Percentiles rank a stretch among this genome's conserved stretches.
Evolutionary conservation across 352 stramenopile species (phyloP).

Genomic region (Pythium diclinum): DNA sequence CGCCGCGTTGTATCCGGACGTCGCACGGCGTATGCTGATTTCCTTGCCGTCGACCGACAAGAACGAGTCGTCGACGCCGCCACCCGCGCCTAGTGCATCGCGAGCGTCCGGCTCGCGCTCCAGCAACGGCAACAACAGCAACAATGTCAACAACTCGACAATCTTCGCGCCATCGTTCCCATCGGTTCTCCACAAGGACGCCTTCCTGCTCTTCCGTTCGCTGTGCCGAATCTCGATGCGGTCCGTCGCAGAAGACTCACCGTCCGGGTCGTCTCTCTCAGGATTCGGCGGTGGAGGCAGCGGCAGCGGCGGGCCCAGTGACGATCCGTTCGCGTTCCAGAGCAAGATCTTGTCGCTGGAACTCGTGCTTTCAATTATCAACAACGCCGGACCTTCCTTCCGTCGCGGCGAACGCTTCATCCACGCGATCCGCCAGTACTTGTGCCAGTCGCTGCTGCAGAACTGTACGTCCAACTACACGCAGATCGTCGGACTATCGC

Average conservation of each 20-base stretch:
- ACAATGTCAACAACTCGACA: slow-evolving; percentile 27
- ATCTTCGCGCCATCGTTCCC: slow-evolving; percentile 82
- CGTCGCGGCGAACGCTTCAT: slow-evolving; percentile 95
- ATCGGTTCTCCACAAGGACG: slow-evolving; percentile 97
- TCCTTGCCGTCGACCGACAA: background rate
- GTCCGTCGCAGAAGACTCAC: slow-evolving; percentile 90
- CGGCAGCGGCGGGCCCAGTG: slow-evolving; percentile 33
- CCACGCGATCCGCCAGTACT: slow-evolving; percentile 95
- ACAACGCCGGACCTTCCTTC: slow-evolving; percentile 95
- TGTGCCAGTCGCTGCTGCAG: slow-evolving; percentile 97
- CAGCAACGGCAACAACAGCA: slow-evolving; percentile 8
- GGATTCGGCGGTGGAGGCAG: slow-evolving; percentile 23
- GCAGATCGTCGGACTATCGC: slow-evolving; percentile 94
- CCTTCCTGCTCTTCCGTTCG: slow-evolving; percentile 97
- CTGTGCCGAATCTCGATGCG: slow-evolving; percentile 93
- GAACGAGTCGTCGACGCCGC: background rate
- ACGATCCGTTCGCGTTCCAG: slow-evolving; percentile 93
- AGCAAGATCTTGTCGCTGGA: slow-evolving; percentile 98
- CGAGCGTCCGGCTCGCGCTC: background rate
- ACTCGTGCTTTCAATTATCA: slow-evolving; percentile 96
- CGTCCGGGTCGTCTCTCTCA: slow-evolving; percentile 32
- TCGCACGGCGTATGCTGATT: slow-evolving; percentile 18
- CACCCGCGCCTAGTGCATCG: background rate
- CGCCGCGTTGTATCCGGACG: slow-evolving; percentile 45
- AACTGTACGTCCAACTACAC: slow-evolving; percentile 98